Evolutionary conservation across 2,329 filamentous ascomycete genomes (phyloP).

Genomic region (Pseudogymnoascus sp.): DNA sequence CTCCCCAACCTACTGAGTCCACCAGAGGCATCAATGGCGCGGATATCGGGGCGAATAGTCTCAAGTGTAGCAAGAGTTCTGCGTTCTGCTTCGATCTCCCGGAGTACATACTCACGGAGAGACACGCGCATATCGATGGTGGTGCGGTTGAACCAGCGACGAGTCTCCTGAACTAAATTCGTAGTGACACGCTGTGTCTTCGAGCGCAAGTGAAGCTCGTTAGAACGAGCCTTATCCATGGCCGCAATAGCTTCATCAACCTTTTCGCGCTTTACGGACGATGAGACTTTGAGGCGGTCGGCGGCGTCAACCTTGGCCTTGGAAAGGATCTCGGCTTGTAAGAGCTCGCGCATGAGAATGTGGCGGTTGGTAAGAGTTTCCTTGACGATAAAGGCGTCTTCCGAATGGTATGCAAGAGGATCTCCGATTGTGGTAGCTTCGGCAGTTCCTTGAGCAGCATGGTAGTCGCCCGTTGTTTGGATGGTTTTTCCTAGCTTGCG

Average conservation of each 20-base stretch:
- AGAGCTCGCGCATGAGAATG: constrained; percentile 84
- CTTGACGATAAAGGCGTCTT: constrained; percentile 95
- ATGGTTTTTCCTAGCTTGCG: constrained; percentile 90
- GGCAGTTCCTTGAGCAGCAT: constrained; percentile 91
- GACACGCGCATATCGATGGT: constrained; percentile 72
- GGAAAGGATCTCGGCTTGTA: constrained; percentile 81
- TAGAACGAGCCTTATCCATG: constrained; percentile 75
- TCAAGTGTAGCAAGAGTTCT: constrained; percentile 89
- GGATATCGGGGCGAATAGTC: constrained; percentile 83
- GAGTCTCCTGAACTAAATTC: constrained; percentile 80
- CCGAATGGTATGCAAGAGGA: constrained; percentile 87
- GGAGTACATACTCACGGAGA: constrained; percentile 84
- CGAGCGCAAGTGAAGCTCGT: constrained; percentile 71
- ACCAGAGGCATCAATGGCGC: constrained; percentile 82
- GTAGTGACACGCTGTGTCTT: constrained; percentile 85
- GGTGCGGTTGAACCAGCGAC: constrained; percentile 84
- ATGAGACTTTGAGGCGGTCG: constrained; percentile 78
- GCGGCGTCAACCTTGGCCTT: constrained; percentile 76
- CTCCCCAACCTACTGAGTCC: constrained; percentile 83
- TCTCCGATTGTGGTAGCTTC: constrained; percentile 93
- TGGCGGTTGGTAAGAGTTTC: constrained; percentile 96
- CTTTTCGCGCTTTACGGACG: constrained; percentile 84
- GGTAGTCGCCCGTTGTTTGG: constrained; percentile 88
- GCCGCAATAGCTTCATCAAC: constrained; percentile 94
- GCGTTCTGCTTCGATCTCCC: constrained; percentile 91